These are phyloP conservation scores for Neurospora sp. DNA, from an alignment of 495 filamentous ascomycete genomes.

Conservation along the genomic window DNA sequence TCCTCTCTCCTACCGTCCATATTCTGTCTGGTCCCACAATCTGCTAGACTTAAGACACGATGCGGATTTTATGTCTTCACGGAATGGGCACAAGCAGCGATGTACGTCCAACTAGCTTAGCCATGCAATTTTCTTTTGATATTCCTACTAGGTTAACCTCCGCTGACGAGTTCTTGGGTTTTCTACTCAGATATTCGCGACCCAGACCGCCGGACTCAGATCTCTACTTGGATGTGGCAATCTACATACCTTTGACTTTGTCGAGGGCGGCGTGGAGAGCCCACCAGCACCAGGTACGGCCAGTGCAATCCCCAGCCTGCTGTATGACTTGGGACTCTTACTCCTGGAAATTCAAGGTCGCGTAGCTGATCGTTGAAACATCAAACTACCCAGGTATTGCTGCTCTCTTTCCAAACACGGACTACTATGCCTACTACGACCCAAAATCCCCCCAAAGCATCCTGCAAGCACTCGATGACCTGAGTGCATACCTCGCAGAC, in stretches of 20 bases:
- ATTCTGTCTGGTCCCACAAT: no score
- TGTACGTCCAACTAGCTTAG: no score
- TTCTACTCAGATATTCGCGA: no score
- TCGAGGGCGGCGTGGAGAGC: background rate
- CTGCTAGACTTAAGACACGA: no score
- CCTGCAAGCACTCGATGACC: conserved; percentile 1
- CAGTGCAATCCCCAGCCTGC: background rate
- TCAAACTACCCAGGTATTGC: background rate
- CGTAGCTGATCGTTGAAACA: background rate
- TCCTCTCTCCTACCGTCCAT: no score
- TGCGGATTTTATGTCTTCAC: no score
- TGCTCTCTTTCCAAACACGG: background rate
- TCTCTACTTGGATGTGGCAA: background rate
- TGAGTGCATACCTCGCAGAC: conserved; percentile 1
- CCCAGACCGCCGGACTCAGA: no score
- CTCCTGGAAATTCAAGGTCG: background rate
- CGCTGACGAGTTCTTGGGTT: no score
- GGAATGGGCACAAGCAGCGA: no score
- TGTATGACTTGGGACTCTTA: background rate
- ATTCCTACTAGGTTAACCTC: no score
- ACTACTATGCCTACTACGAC: background rate
- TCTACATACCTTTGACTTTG: background rate
- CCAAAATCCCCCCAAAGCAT: background rate
- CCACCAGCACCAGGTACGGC: background rate
- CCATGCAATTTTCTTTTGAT: no score